A percentile compares a stretch with the other conserved stretches of the same genome.
phyloP scores from a whole-genome alignment of 345 rosid species.

The Salix caprea region DNA sequence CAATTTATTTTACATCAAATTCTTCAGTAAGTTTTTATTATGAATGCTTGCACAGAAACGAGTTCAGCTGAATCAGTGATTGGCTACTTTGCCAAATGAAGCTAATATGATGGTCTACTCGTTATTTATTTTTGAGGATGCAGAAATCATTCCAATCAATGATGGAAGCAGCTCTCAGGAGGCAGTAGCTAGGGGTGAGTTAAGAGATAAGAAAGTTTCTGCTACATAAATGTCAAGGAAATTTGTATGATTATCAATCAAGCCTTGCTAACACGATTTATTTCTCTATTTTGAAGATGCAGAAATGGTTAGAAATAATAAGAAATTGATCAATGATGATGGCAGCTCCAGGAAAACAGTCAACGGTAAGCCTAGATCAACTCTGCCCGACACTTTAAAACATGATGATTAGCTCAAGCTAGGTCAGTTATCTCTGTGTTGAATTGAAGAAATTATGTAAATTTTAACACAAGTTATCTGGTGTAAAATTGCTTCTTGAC shows the following conservation, averaged over 20 bases:
- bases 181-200: not conserved
- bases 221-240: not conserved
- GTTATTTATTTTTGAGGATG: not conserved
- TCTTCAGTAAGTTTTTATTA: constrained; percentile 3
- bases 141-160: constrained; percentile 1
- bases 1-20: too few species aligned
- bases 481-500: not conserved
- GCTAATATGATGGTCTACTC: not conserved
- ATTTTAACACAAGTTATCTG: not conserved
- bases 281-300: not conserved
- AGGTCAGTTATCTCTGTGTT: not conserved
- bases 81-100: not conserved
- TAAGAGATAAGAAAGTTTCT: not conserved
- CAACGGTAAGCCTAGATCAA: not conserved
- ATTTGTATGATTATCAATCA: not conserved
- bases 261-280: not conserved
- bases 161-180: constrained; percentile 24
- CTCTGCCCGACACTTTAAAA: too few species aligned
- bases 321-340: not conserved
- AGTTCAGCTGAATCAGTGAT: not conserved
- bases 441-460: not conserved
- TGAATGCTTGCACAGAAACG: not conserved
- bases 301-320: not conserved
- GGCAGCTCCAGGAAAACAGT: not conserved
- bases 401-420: not conserved